Evolutionary conservation across 1,284 basidiomycete species (phyloP).

Genomic region (Lentinula novae-zelandiae): DNA sequence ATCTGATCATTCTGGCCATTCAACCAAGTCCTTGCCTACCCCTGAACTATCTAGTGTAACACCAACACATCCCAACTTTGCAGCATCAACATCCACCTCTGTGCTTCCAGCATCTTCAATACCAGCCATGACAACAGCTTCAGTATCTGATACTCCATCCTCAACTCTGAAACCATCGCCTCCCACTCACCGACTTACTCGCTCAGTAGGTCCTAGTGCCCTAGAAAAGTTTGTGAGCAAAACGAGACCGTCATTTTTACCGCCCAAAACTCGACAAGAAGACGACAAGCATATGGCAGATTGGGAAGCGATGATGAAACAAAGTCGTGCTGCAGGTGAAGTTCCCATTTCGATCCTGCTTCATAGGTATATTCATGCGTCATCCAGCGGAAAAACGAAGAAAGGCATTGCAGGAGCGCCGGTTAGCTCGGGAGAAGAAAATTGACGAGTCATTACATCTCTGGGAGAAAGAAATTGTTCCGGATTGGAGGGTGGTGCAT

Average conservation of each 20-base stretch:
- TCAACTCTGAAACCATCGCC: conserved; percentile 20
- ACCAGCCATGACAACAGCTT: conserved; percentile 9
- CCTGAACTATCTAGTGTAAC: conserved; percentile 6
- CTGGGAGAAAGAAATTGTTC: conserved; percentile 81
- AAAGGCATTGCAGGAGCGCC: conserved; percentile 60
- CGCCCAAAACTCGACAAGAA: conserved; percentile 80
- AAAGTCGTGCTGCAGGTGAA: conserved; percentile 67
- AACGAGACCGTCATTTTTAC: conserved; percentile 78
- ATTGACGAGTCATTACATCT: conserved; percentile 66
- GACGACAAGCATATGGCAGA: conserved; percentile 83
- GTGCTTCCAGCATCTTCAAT: conserved; percentile 11
- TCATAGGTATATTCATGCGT: background rate
- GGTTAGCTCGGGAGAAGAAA: conserved; percentile 59
- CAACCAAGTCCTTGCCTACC: conserved; percentile 22
- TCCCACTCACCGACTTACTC: conserved; percentile 39
- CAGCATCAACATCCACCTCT: conserved; percentile 16
- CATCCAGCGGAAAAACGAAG: conserved; percentile 65
- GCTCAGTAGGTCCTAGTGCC: conserved; percentile 59
- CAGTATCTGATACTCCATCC: conserved; percentile 19
- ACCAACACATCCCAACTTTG: background rate
- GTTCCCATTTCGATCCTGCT: conserved; percentile 12
- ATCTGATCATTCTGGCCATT: conserved; percentile 15
- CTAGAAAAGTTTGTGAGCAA: conserved; percentile 76
- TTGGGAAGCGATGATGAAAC: conserved; percentile 92
- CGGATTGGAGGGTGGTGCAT: conserved; percentile 78